These are phyloP conservation scores for Colletotrichum liaoningense DNA, from an alignment of 2,329 filamentous ascomycete genomes.

Conservation along the genomic window DNA sequence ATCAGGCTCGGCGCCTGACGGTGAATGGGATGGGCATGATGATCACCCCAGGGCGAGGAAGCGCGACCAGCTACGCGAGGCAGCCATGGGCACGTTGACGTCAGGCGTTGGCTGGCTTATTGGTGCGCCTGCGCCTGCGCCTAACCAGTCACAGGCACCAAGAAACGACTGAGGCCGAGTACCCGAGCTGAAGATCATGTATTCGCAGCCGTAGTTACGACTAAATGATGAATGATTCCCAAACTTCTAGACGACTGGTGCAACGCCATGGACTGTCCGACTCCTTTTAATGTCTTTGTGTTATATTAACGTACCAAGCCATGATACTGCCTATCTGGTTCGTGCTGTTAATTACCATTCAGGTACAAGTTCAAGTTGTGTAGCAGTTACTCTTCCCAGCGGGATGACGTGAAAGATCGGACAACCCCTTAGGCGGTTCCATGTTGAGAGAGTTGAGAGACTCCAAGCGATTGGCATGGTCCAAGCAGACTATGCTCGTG, in stretches of 20 bases:
- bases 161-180: slow-evolving; percentile 40
- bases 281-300: neutral
- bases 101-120: slow-evolving; percentile 77
- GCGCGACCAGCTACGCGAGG: slow-evolving; percentile 77
- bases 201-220: neutral
- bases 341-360: neutral
- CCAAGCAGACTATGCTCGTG: neutral
- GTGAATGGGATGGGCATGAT: slow-evolving; percentile 35
- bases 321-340: neutral
- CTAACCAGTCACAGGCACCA: slow-evolving; percentile 45
- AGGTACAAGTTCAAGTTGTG: neutral
- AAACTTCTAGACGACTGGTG: neutral
- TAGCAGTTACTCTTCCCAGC: neutral
- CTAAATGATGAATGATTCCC: neutral
- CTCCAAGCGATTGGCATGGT: neutral
- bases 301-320: neutral
- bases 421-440: neutral
- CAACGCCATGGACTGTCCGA: neutral
- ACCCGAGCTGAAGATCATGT: neutral
- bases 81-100: slow-evolving; percentile 74
- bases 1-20: slow-evolving; percentile 19
- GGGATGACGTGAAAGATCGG: neutral
- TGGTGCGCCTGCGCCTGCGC: slow-evolving; percentile 67
- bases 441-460: neutral
- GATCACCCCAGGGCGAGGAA: slow-evolving; percentile 66